These are phyloP conservation scores for Hypoxylon subgilvum DNA, from an alignment of 495 filamentous ascomycete genomes.

Conservation along the genomic window DNA sequence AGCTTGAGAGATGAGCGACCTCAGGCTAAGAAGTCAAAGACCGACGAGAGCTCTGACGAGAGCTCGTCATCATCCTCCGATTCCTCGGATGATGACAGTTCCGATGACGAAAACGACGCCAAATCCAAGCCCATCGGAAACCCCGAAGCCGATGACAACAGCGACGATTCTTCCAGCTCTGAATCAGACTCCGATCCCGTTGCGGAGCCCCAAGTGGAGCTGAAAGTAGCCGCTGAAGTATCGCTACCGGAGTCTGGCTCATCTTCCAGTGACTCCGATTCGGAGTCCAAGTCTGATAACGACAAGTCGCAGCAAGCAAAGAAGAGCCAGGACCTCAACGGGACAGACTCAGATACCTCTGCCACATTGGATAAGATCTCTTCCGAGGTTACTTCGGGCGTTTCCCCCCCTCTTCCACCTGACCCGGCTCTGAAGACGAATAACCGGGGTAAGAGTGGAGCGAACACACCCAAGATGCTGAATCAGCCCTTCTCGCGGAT, in stretches of 20 bases:
- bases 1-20: slow-evolving; percentile 43
- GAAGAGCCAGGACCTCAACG: slow-evolving; percentile 27
- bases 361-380: slow-evolving; percentile 51
- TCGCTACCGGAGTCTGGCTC: slow-evolving; percentile 50
- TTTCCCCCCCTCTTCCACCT: slow-evolving; percentile 55
- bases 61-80: slow-evolving; percentile 40
- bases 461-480: slow-evolving; percentile 56
- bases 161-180: slow-evolving; percentile 52
- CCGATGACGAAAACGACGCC: slow-evolving; percentile 43
- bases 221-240: slow-evolving; percentile 60
- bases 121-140: slow-evolving; percentile 22
- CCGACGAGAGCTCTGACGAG: slow-evolving; percentile 31
- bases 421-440: slow-evolving; percentile 53
- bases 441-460: slow-evolving; percentile 51
- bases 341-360: slow-evolving; percentile 45
- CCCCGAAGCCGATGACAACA: slow-evolving; percentile 39
- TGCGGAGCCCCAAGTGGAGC: slow-evolving; percentile 41
- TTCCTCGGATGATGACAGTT: slow-evolving; percentile 49
- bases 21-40: slow-evolving; percentile 49
- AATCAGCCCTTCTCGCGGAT: slow-evolving; percentile 71
- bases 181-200: slow-evolving; percentile 51
- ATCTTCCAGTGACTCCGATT: slow-evolving; percentile 42
- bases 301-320: slow-evolving; percentile 39
- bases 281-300: slow-evolving; percentile 45
- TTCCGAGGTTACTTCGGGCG: slow-evolving; percentile 45